These are phyloP conservation scores for Pythium scleroteichum DNA, from an alignment of 352 stramenopile genomes.

Conservation along the genomic window DNA sequence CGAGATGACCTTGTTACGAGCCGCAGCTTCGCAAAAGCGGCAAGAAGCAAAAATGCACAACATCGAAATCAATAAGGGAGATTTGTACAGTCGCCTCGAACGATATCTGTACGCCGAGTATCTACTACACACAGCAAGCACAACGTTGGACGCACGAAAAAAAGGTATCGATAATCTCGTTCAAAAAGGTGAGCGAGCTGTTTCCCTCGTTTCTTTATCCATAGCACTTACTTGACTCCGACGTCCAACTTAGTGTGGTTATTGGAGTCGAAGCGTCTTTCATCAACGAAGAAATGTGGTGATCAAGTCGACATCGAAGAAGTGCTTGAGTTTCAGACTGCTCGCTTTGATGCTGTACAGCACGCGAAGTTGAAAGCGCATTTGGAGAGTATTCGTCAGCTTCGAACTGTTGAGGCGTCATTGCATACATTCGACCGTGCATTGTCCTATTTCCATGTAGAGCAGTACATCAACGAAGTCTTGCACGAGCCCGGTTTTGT, in stretches of 20 bases:
- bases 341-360: constrained; percentile 65
- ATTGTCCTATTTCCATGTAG: constrained; percentile 78
- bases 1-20: constrained; percentile 79
- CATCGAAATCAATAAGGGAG: constrained; percentile 81
- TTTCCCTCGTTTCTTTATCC: too few relatives aligned
- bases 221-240: too few relatives aligned
- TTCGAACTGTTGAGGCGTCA: constrained; percentile 75
- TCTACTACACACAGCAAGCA: constrained; percentile 66
- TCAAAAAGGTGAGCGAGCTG: constrained; percentile 61
- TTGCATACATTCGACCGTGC: constrained; percentile 82
- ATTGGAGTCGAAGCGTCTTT: constrained; percentile 33
- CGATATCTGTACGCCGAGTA: constrained; percentile 82
- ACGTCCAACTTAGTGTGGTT: constrained; percentile 27
- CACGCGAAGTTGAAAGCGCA: constrained; percentile 68
- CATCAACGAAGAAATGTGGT: constrained; percentile 31
- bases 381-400: constrained; percentile 68
- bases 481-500: constrained; percentile 71
- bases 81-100: constrained; percentile 70
- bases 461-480: constrained; percentile 81
- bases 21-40: constrained; percentile 73
- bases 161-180: constrained; percentile 62
- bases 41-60: constrained; percentile 85
- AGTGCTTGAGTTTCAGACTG: constrained; percentile 45
- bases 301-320: constrained; percentile 39
- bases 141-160: constrained; percentile 57